Evolutionary conservation across 352 stramenopile species (phyloP).

Genomic region (Lagenidium giganteum): DNA sequence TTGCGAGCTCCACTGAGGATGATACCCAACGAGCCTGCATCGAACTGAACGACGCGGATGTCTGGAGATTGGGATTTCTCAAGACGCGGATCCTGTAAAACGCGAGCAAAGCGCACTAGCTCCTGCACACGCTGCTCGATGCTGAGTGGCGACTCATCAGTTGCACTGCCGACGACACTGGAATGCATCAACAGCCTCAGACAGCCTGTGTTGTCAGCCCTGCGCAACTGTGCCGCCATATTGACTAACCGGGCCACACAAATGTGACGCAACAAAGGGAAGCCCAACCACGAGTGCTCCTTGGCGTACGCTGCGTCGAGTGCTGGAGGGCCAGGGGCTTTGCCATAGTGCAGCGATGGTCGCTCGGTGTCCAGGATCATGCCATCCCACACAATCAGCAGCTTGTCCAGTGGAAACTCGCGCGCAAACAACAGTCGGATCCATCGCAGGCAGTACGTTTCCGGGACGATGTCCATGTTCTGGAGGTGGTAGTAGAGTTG

Average conservation of each 20-base stretch:
- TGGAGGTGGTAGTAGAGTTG: constrained; percentile 76
- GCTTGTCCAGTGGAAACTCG: constrained; percentile 60
- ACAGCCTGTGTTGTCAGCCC: constrained; percentile 61
- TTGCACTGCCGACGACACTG: constrained; percentile 23
- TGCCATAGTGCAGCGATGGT: constrained; percentile 29
- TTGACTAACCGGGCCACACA: constrained; percentile 60
- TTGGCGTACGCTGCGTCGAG: constrained; percentile 13
- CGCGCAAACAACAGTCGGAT: constrained; percentile 74
- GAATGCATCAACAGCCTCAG: constrained; percentile 72
- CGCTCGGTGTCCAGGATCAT: constrained; percentile 46
- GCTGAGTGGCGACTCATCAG: constrained; percentile 8
- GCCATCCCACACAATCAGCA: constrained; percentile 63
- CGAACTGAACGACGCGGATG: constrained; percentile 66
- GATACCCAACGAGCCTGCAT: constrained; percentile 56
- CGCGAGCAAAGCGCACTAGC: constrained; percentile 41
- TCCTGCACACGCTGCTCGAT: constrained; percentile 8
- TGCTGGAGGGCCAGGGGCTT: constrained; percentile 26
- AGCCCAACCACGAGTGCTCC: constrained; percentile 33
- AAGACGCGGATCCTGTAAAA: constrained; percentile 55
- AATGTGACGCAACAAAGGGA: constrained; percentile 65
- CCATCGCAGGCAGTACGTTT: constrained; percentile 82
- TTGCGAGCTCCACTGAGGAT: constrained; percentile 46
- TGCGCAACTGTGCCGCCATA: constrained; percentile 46
- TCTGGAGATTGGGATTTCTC: constrained; percentile 23
- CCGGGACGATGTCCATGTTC: constrained; percentile 73